phyloP scores from a whole-genome alignment of 768 basidiomycete species.

The Boletus vinaceobasis region DNA sequence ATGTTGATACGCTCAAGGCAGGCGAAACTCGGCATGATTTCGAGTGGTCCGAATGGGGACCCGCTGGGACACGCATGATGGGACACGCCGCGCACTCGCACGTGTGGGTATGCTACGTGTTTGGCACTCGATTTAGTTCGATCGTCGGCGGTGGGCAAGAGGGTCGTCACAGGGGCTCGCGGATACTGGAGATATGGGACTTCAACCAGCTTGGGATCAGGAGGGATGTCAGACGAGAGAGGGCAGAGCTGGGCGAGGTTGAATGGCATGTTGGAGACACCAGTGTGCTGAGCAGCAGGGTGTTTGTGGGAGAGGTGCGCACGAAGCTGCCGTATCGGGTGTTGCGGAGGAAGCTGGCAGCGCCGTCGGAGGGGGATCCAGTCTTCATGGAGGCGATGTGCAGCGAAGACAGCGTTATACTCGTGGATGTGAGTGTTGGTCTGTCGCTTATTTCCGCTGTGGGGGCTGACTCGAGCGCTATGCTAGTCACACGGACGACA shows the following conservation, averaged over 20 bases:
- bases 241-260: constrained; percentile 8
- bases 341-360: constrained; percentile 23
- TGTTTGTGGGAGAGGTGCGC: constrained; percentile 41
- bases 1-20: constrained; percentile 17
- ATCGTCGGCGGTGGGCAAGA: constrained; percentile 12
- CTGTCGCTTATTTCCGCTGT: not conserved
- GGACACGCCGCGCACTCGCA: constrained; percentile 34
- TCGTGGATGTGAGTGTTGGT: constrained; percentile 42
- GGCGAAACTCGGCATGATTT: constrained; percentile 22
- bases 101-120: constrained; percentile 60
- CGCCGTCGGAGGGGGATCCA: constrained; percentile 4
- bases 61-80: constrained; percentile 43
- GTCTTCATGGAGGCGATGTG: constrained; percentile 42
- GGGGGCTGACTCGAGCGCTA: not conserved
- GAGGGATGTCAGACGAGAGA: constrained; percentile 17
- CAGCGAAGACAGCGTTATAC: constrained; percentile 53
- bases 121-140: constrained; percentile 44
- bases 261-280: constrained; percentile 27
- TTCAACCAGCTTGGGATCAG: constrained; percentile 45
- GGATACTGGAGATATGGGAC: constrained; percentile 43
- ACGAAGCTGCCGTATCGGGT: constrained; percentile 49
- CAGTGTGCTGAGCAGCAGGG: constrained; percentile 23
- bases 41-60: constrained; percentile 54
- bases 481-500: constrained; percentile 20
- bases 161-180: constrained; percentile 11